Conservation (phyloP, 768 basidiomycete genomes). For the Serendipita vermifera region DNA sequence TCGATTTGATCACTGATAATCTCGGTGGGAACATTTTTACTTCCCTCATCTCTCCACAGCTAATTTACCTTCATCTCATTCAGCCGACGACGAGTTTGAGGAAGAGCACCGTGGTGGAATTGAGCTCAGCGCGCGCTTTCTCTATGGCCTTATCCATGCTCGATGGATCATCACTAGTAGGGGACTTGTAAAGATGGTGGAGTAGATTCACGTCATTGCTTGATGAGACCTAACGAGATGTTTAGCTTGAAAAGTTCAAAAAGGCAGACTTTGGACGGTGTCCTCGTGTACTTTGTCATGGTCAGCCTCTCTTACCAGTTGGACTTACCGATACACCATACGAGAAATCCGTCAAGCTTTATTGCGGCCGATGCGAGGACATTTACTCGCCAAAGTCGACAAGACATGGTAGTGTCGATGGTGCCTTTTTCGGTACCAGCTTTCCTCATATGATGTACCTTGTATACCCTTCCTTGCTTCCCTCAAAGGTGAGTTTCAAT, state of each 20-base stretch:
- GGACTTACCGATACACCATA: conserved; percentile 96
- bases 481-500: conserved; percentile 45
- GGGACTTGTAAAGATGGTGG: conserved; percentile 92
- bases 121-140: conserved; percentile 81
- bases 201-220: conserved; percentile 13
- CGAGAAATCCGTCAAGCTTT: conserved; percentile 97
- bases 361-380: conserved; percentile 97
- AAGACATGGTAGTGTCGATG: conserved; percentile 93
- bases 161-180: conserved; percentile 93
- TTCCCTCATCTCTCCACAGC: background rate
- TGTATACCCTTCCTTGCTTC: conserved; percentile 88
- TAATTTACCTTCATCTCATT: background rate
- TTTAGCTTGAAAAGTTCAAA: conserved; percentile 83
- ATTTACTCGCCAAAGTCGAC: conserved; percentile 97
- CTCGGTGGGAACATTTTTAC: conserved; percentile 45
- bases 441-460: conserved; percentile 96
- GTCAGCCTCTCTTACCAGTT: conserved; percentile 89
- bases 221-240: background rate
- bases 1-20: conserved; percentile 93
- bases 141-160: conserved; percentile 95
- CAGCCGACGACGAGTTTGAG: conserved; percentile 79
- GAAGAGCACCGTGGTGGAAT: conserved; percentile 86
- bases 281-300: conserved; percentile 90
- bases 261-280: conserved; percentile 97
- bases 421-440: conserved; percentile 96